Base-by-base conservation (phyloP, 2,329 filamentous ascomycete species). In the Xylariaceae sp. region DNA sequence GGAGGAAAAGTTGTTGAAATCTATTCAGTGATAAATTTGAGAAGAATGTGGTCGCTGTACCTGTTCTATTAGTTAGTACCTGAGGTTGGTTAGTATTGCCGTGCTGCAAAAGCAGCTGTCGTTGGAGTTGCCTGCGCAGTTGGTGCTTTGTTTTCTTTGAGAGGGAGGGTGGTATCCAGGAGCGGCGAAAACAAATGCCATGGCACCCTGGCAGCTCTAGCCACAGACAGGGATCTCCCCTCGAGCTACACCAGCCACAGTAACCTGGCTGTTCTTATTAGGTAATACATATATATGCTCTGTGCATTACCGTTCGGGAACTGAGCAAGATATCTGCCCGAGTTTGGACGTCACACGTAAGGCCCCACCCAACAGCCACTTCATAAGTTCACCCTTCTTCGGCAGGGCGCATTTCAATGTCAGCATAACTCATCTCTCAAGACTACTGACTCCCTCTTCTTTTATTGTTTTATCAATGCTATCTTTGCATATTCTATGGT, bases 91-190 rank as follows among this genome's bases (percentile, higher is more conserved):
- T 44, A 44, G 21, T n/a, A n/a, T n/a, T 29, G 50, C 20, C 46
- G 56, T 53, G 59, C 59, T 52, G 59, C 52, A 29, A 43, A 44
- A 48, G 61, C 61, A 63, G 59, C 45, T 52, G 49, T 62, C 41
- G 52, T 52, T n/a, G 54, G 48, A 40, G 53, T 32, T 12, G 29
- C 46, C 32, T 57, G 41, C 49, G n/a, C 53, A 40, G 49, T 48
- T 51, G 49, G 3, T 50, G 50, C 43, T 61, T 60, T 63, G 61
- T 64, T 62, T 64, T 64, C 57, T 59, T 62, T 54, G 14, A 21
- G 43, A 29, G 45, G 37, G 49, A 18, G 19, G 20, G 18, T n/a
- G 51, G 50, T 62, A 60, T 54, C 60, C 45, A 43, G 50, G 42
- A 20, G 50, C 53, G 52, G 51, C 53, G 53, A 62, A 62, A 62